Percentiles rank a stretch among this genome's conserved stretches.
Conservation (phyloP, 768 basidiomycete genomes). For the Lactifluus rugatus region DNA sequence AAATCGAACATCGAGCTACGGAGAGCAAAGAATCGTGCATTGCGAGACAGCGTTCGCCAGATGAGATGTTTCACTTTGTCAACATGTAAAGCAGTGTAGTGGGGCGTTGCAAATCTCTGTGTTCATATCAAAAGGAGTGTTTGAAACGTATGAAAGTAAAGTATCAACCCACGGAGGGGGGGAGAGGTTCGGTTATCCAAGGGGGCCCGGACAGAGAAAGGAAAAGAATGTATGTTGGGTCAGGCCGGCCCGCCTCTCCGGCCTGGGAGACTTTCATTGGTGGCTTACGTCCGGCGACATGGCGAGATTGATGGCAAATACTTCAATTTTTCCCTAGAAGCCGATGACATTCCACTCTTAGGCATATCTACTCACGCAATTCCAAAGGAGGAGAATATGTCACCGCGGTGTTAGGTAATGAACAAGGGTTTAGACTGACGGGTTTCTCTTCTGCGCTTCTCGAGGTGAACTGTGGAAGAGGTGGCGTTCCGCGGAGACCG, state of each 20-base stretch:
- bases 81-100: background rate
- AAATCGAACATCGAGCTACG: background rate
- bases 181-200: background rate
- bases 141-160: background rate
- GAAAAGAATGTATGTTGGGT: background rate
- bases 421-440: background rate
- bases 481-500: slow-evolving; percentile 15
- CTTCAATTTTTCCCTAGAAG: slow-evolving; percentile 8
- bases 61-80: background rate
- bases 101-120: background rate
- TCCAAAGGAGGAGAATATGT: slow-evolving; percentile 3
- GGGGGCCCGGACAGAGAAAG: background rate
- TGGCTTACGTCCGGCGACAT: background rate
- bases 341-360: background rate
- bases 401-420: slow-evolving; percentile 6
- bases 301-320: slow-evolving; percentile 3
- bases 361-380: background rate
- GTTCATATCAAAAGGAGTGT: background rate
- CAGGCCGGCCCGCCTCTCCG: background rate
- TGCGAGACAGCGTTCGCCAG: background rate
- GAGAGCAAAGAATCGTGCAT: background rate
- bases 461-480: slow-evolving; percentile 10
- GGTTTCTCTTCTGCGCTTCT: slow-evolving; percentile 5
- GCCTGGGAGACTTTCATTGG: background rate
- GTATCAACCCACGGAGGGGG: background rate